These are phyloP conservation scores for Coniochaeta ligniaria DNA, from an alignment of 2,329 filamentous ascomycete genomes.

Conservation along the genomic window DNA sequence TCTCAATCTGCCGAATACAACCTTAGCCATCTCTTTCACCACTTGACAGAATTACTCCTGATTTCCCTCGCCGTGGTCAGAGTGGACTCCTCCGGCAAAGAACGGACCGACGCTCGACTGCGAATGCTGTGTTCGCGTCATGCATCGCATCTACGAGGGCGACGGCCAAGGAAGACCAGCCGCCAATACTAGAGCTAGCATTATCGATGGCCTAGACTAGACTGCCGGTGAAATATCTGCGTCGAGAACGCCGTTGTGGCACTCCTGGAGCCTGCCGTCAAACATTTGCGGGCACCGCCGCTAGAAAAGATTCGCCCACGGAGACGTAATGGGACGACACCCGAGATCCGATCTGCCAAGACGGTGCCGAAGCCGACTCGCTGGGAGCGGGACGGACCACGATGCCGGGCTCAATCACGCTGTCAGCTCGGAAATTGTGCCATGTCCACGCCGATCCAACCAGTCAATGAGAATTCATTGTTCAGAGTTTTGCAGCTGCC, in stretches of 20 bases:
- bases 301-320: conserved; percentile 4
- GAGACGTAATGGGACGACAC: background rate
- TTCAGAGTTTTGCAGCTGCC: background rate
- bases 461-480: background rate
- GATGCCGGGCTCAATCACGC: background rate
- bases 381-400: background rate
- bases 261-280: conserved; percentile 26
- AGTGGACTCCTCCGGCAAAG: conserved; percentile 21
- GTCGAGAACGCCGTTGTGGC: conserved; percentile 34
- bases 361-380: background rate
- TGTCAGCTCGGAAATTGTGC: background rate
- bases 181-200: conserved; percentile 39
- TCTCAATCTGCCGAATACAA: too few species aligned
- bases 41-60: too few species aligned
- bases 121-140: conserved; percentile 32
- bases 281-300: conserved; percentile 8
- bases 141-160: conserved; percentile 31
- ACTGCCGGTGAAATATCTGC: conserved; percentile 33
- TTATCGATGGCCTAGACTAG: conserved; percentile 32
- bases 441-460: background rate
- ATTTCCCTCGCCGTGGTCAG: conserved; percentile 25
- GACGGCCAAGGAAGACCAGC: conserved; percentile 28
- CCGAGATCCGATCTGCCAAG: background rate
- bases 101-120: conserved; percentile 23
- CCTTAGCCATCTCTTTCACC: too few species aligned